Evolutionary conservation across 257 asterid genomes (phyloP), one percentile per base, ranked within the genome.

Genomic region (Sherardia arvensis): DNA sequence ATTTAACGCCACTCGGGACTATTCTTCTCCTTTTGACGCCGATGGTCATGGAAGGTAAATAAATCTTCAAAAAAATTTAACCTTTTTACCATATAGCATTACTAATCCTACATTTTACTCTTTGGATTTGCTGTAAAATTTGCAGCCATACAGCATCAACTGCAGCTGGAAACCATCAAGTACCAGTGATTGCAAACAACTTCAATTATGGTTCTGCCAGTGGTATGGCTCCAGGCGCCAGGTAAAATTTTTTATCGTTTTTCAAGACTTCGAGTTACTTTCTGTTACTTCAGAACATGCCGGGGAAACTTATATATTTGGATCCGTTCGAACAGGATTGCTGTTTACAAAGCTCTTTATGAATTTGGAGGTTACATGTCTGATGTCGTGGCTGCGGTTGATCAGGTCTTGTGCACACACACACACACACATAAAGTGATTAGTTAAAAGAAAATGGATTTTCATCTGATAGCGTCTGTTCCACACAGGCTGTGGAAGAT

Each of bases 161-260:
- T 64, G 95, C 92, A 60, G 95, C 88, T n/a, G 95, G 92, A 69
- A 84, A 76, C 70, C 75, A 77, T 72, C 59, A 69, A 18, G 56
- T 80, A 63, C 81, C 80, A 0, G 90, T 82, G 36, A 69, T 76
- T 17, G 79, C 62, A 55, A 79, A 87, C 71, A 62, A 79, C 71
- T 84, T 80, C 74, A 82, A 61, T 66, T 87, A 82, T 60, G 95
- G 92, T 22, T 68, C 69, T 64, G 92, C 90, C 51, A 82, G 90
- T 59, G 95, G 95, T 32, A 87, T 87, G 95, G 95, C 92, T 68
- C 95, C 95, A 18, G 85, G 90, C 48, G 90, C 95, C 34, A 72
- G 86, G 95, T 86, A 75, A 69, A 61, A 56, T n/a, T n/a, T n/a
- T n/a, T n/a, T n/a, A n/a, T 1, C 5, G 26, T n/a, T 18, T 49